Percentiles rank a stretch among this genome's conserved stretches.
These are phyloP conservation scores for Teunomyces atbi DNA, from an alignment of 805 yeast species.

Conservation along the genomic window DNA sequence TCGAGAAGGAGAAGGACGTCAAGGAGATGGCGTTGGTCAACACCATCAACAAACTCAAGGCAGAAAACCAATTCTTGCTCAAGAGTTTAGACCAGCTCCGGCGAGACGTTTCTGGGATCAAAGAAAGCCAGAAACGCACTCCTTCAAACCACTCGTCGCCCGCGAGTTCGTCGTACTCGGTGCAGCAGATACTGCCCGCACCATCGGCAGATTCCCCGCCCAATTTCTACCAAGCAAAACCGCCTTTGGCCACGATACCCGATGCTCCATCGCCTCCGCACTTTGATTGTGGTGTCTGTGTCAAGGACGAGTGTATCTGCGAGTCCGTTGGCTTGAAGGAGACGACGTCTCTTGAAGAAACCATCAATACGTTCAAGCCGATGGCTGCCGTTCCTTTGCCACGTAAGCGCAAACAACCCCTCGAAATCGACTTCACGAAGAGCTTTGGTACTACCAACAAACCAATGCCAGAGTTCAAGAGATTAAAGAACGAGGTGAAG, in stretches of 20 bases:
- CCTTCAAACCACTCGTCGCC: slow-evolving; percentile 7
- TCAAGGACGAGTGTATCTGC: slow-evolving; percentile 67
- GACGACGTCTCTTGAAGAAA: slow-evolving; percentile 7
- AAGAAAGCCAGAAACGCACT: slow-evolving; percentile 7
- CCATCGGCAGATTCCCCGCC: slow-evolving; percentile 52
- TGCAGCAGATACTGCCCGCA: slow-evolving; percentile 54
- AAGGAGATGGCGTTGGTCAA: slow-evolving; percentile 55
- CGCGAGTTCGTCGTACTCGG: slow-evolving; percentile 26
- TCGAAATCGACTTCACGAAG: slow-evolving; percentile 59
- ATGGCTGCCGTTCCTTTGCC: slow-evolving; percentile 65
- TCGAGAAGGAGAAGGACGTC: slow-evolving; percentile 63
- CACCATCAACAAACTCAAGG: slow-evolving; percentile 48
- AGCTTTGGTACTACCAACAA: slow-evolving; percentile 29
- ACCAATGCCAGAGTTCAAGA: slow-evolving; percentile 39
- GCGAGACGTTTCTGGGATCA: slow-evolving; percentile 25
- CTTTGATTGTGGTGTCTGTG: slow-evolving; percentile 63
- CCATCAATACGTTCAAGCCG: slow-evolving; percentile 49
- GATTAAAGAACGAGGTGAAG: slow-evolving; percentile 6
- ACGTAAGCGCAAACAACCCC: slow-evolving; percentile 26
- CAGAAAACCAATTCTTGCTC: slow-evolving; percentile 44
- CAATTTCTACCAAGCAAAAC: slow-evolving; percentile 7
- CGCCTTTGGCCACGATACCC: slow-evolving; percentile 3
- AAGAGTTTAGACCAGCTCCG: slow-evolving; percentile 44
- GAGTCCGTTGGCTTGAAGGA: slow-evolving; percentile 48
- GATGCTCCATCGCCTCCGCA: slow-evolving; percentile 18